These are phyloP conservation scores for Penicillium verrucosum DNA, from an alignment of 2,329 filamentous ascomycete genomes.

Conservation along the genomic window DNA sequence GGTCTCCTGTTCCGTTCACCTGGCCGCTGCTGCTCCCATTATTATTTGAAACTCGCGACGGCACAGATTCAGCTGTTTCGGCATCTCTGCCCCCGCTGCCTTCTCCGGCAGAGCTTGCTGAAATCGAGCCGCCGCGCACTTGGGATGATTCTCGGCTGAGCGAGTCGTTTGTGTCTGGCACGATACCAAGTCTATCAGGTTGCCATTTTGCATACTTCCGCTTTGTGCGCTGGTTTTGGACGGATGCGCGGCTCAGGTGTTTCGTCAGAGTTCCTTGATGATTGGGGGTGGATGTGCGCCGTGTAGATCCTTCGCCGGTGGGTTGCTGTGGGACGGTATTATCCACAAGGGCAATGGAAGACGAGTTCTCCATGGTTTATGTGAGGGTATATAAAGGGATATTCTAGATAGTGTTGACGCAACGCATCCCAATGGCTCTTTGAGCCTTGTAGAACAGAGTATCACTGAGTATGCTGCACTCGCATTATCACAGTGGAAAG, in stretches of 20 bases:
- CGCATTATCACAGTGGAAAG: conserved; percentile 5
- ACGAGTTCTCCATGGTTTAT: conserved; percentile 25
- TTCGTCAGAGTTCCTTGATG: conserved; percentile 26
- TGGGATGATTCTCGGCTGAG: conserved; percentile 20
- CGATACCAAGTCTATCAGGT: conserved; percentile 55
- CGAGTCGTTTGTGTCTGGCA: conserved; percentile 17
- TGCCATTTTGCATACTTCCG: conserved; percentile 51
- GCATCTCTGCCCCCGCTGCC: conserved; percentile 9
- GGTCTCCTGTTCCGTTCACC: not conserved
- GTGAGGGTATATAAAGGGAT: not conserved
- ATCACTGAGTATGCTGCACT: not conserved
- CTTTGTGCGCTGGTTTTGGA: conserved; percentile 40
- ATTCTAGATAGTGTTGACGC: not conserved
- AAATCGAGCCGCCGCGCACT: conserved; percentile 17
- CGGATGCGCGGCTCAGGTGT: conserved; percentile 32
- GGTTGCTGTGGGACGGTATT: conserved; percentile 34
- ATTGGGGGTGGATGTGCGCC: conserved; percentile 19
- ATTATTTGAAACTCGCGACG: conserved; percentile 9
- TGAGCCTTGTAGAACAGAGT: not conserved
- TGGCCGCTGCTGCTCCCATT: conserved; percentile 2
- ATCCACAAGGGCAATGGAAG: conserved; percentile 40
- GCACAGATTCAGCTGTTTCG: conserved; percentile 16
- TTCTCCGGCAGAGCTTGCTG: conserved; percentile 17
- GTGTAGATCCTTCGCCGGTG: conserved; percentile 22
- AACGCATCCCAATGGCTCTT: not conserved